A percentile compares a stretch with the other conserved stretches of the same genome.
Evolutionary conservation across 768 basidiomycete species (phyloP).

Genomic region (Tulasnella sp.): DNA sequence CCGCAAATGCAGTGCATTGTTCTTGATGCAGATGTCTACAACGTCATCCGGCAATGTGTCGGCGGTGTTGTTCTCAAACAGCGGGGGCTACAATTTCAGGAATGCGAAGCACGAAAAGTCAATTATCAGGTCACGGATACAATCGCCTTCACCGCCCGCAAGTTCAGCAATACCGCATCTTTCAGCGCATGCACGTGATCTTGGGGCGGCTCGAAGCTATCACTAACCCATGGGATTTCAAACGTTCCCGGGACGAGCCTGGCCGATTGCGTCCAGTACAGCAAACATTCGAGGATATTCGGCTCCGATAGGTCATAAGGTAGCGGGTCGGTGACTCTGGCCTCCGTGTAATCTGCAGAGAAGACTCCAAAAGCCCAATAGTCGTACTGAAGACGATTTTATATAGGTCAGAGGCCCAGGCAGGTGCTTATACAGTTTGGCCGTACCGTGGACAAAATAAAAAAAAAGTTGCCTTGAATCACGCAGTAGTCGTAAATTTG

Average conservation of each 20-base stretch:
- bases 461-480: background rate
- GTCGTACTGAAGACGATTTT: background rate
- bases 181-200: background rate
- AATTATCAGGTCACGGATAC: background rate
- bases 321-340: background rate
- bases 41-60: no score
- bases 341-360: background rate
- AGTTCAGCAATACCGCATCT: background rate
- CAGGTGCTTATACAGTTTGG: no score
- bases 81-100: background rate
- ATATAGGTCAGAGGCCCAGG: background rate
- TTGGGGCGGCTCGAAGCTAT: background rate
- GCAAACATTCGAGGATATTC: background rate
- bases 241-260: background rate
- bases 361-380: background rate
- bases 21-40: background rate
- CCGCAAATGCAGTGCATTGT: background rate
- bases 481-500: slow-evolving; percentile 4
- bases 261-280: background rate
- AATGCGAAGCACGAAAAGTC: background rate
- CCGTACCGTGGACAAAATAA: background rate
- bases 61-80: background rate
- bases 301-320: background rate
- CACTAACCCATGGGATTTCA: background rate
- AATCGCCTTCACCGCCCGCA: background rate